Evolutionary conservation across 352 stramenopile species (phyloP).

Genomic region (Globisporangium nagaii): DNA sequence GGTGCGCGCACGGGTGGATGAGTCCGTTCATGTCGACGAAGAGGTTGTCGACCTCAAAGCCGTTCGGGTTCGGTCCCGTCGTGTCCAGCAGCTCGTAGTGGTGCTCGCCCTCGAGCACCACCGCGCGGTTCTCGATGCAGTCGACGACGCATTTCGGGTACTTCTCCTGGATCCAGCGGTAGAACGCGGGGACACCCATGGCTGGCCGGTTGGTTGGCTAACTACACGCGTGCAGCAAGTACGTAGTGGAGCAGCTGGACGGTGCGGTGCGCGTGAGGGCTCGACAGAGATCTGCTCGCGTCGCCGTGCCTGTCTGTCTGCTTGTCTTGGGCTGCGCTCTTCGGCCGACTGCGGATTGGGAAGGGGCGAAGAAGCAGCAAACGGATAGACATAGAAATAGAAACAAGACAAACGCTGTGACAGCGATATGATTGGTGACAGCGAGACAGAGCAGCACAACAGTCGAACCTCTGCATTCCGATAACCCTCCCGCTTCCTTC

Average conservation of each 20-base stretch:
- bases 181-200: conserved; percentile 99
- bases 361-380: not conserved
- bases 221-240: too few relatives aligned
- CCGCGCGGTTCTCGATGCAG: conserved; percentile 63
- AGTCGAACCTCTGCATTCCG: not conserved
- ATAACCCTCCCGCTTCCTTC: not conserved
- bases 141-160: conserved; percentile 98
- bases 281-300: conserved; percentile 11
- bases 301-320: not conserved
- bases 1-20: conserved; percentile 98
- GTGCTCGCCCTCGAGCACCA: conserved; percentile 74
- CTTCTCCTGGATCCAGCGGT: conserved; percentile 98
- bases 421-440: conserved; percentile 9
- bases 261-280: too few relatives aligned
- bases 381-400: conserved; percentile 11
- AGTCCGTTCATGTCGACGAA: conserved; percentile 99
- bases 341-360: not conserved
- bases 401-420: conserved; percentile 5
- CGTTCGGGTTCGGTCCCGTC: conserved; percentile 89
- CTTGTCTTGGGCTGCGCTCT: conserved; percentile 7
- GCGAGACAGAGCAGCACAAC: not conserved
- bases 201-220: too few relatives aligned
- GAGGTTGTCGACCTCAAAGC: conserved; percentile 96
- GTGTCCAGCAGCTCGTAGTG: conserved; percentile 80
- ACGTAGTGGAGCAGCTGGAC: too few relatives aligned